Conservation (phyloP, 345 rosid genomes). For the Eutrema japonicum region DNA sequence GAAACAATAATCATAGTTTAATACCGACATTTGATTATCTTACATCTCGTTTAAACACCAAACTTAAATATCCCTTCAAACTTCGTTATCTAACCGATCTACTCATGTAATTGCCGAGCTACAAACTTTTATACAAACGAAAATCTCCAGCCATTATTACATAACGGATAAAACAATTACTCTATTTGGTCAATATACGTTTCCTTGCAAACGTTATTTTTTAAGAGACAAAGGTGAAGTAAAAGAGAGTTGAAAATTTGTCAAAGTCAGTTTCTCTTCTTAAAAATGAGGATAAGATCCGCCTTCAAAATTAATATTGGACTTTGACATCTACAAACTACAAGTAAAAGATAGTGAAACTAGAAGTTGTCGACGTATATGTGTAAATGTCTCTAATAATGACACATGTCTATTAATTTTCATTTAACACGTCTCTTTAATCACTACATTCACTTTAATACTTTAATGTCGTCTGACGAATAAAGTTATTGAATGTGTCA, state of each 20-base stretch:
- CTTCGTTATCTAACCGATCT: too few relatives aligned
- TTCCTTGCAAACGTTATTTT: slow-evolving; percentile 19
- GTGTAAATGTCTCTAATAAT: slow-evolving; percentile 36
- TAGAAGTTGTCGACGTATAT: slow-evolving; percentile 26
- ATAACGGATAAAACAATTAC: too few relatives aligned
- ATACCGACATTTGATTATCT: too few relatives aligned
- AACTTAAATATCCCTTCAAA: too few relatives aligned
- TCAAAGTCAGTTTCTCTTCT: slow-evolving; percentile 2
- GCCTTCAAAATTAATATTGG: not conserved
- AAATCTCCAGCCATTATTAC: too few relatives aligned
- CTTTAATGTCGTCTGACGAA: slow-evolving; percentile 22
- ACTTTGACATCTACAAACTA: slow-evolving; percentile 8
- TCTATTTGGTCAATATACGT: slow-evolving; percentile 26
- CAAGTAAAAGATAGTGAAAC: slow-evolving; percentile 21
- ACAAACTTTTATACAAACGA: too few relatives aligned
- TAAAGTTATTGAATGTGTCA: slow-evolving; percentile 31
- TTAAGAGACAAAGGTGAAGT: slow-evolving; percentile 23
- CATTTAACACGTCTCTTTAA: slow-evolving; percentile 37
- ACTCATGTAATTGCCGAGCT: too few relatives aligned
- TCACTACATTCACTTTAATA: slow-evolving; percentile 32
- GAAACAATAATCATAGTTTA: too few relatives aligned
- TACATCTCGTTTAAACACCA: too few relatives aligned
- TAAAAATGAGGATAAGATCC: slow-evolving; percentile 32
- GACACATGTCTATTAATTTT: slow-evolving; percentile 30
- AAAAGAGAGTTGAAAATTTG: slow-evolving; percentile 1